Evolutionary conservation across 179 eudicot species (phyloP), one percentile per base, ranked within the genome.

Genomic region (Corrigiola litoralis): DNA sequence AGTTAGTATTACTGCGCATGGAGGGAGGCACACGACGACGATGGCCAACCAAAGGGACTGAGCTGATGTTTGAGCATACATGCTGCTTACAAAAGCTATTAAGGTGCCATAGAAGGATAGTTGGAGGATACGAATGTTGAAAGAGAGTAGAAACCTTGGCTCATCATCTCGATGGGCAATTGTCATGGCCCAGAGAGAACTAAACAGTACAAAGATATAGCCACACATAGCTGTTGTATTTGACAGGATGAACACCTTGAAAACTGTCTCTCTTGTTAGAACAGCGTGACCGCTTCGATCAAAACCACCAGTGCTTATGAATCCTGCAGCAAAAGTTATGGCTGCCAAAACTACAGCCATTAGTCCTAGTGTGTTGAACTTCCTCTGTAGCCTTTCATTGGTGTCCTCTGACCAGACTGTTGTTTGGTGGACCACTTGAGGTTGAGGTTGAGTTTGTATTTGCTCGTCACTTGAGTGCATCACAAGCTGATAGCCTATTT

Each of bases 171-270:
- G 40, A 20, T 69, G 81, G 29, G 63, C 61, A 50, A 74, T 75
- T 74, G 62, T 74, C 66, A 71, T 73, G 64, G 72, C 81, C 74
- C 77, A 77, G 18, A 80, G 77, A 23, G 53, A 36, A 66, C 72
- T 67, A 52, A 80, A 59, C 28, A 80, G 38, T 24, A 80, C 84
- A 34, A 77, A 52, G 42, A 77, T 71, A 73, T 77, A 80, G 37
- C 84, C 81, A 23, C 76, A 59, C 75, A 80, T 70, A 4, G 84
- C 80, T 13, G 72, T 50, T 64, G 81, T 44, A 52, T 80, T 80
- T 59, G 84, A 74, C 56, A 80, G 49, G 17, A 77, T 28, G 45
- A 64, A 77, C 58, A 74, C 79, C 62, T 77, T 80, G 61, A 73
- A 77, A 16, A 64, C 66, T 6, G 63, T 23, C 28, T 77, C 33